Conservation (phyloP, 192 early-diverging fungal species). For the Mortierella hygrophila region DNA sequence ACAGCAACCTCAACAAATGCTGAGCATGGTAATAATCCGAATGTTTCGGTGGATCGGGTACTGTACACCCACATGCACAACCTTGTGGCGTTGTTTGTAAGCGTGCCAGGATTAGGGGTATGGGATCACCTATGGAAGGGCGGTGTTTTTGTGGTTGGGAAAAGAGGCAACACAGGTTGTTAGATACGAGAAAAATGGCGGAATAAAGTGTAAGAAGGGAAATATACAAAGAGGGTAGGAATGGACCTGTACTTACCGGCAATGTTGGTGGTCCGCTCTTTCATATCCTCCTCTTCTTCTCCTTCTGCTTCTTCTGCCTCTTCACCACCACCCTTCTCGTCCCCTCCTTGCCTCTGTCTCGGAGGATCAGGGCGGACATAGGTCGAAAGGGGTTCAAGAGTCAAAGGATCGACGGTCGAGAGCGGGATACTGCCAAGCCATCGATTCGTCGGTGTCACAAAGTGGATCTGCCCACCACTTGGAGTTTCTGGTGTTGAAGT, state of each 20-base stretch:
- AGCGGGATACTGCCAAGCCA: constrained; percentile 52
- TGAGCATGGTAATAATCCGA: constrained; percentile 50
- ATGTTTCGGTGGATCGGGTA: constrained; percentile 35
- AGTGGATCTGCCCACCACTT: constrained; percentile 27
- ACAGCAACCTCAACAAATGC: constrained; percentile 39
- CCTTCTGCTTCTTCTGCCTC: background rate
- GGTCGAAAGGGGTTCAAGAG: constrained; percentile 37
- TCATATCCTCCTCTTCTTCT: constrained; percentile 11
- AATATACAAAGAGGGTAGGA: background rate
- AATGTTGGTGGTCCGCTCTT: constrained; percentile 36
- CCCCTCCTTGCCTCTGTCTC: background rate
- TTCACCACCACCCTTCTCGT: background rate
- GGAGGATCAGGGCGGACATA: constrained; percentile 21
- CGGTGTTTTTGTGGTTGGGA: background rate
- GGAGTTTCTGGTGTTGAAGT: background rate
- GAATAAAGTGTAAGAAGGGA: no score
- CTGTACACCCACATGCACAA: constrained; percentile 46
- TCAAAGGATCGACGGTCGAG: constrained; percentile 38
- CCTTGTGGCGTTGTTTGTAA: constrained; percentile 37
- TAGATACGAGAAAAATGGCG: no score
- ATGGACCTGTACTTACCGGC: constrained; percentile 8
- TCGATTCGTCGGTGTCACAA: constrained; percentile 50
- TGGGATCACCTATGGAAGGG: constrained; percentile 21
- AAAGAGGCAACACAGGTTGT: no score
- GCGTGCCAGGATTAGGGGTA: constrained; percentile 43